These are phyloP conservation scores for Pseudogymnoascus sp. DNA, from an alignment of 2,329 filamentous ascomycete genomes.

Conservation along the genomic window DNA sequence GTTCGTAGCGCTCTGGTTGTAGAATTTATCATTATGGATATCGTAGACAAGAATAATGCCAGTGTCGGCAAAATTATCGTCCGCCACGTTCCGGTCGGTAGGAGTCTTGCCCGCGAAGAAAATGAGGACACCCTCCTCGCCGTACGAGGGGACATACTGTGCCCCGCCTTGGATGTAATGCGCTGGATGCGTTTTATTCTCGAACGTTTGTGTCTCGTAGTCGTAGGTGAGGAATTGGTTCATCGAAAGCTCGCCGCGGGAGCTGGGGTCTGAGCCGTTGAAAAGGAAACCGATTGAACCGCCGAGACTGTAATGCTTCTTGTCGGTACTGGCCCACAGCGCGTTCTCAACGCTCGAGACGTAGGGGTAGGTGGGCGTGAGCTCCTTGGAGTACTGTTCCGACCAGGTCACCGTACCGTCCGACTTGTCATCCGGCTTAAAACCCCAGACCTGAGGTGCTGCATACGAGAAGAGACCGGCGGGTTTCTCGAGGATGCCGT, in stretches of 20 bases:
- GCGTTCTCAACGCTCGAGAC: neutral
- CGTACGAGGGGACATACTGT: constrained; percentile 13
- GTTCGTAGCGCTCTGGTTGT: constrained; percentile 11
- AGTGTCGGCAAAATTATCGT: neutral
- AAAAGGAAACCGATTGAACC: neutral
- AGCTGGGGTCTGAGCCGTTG: neutral
- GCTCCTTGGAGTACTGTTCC: neutral
- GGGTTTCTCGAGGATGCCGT: neutral
- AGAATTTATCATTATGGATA: constrained; percentile 11
- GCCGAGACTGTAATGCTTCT: constrained; percentile 5
- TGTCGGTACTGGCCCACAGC: neutral
- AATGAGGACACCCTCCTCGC: constrained; percentile 13
- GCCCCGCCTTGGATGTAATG: constrained; percentile 9
- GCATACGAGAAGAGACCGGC: neutral
- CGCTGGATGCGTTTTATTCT: constrained; percentile 9
- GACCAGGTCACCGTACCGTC: neutral
- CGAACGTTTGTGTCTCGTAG: neutral
- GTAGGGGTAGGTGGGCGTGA: neutral
- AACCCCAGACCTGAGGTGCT: neutral
- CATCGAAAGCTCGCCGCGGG: neutral
- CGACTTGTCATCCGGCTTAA: neutral
- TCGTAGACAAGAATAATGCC: constrained; percentile 13
- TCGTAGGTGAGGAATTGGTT: constrained; percentile 2
- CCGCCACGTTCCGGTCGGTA: neutral
- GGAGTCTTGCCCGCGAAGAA: constrained; percentile 13